These are phyloP conservation scores for Fusarium dimerum DNA, from an alignment of 2,329 filamentous ascomycete species.

Conservation along the genomic window DNA sequence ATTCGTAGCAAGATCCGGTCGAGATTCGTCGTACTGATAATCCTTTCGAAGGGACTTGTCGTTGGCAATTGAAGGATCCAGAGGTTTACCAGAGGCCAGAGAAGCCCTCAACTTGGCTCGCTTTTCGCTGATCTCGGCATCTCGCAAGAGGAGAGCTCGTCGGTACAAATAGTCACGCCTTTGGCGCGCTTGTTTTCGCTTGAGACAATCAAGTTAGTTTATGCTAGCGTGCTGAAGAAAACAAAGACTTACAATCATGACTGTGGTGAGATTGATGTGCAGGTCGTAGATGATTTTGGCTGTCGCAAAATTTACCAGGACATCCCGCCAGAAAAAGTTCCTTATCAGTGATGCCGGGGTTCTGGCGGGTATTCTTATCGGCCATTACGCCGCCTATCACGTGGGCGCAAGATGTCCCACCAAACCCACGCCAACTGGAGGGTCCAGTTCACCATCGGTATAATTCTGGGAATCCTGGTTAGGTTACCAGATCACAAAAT, in stretches of 20 bases:
- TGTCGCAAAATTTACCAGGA: slow-evolving; percentile 17
- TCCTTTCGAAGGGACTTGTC: slow-evolving; percentile 83
- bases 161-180: slow-evolving; percentile 73
- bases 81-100: slow-evolving; percentile 83
- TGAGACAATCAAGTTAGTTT: slow-evolving; percentile 17
- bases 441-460: slow-evolving; percentile 26
- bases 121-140: slow-evolving; percentile 92
- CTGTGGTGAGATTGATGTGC: slow-evolving; percentile 2
- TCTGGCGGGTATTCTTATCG: slow-evolving; percentile 31
- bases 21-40: slow-evolving; percentile 90
- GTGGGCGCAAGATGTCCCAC: slow-evolving; percentile 44
- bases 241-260: slow-evolving; percentile 37
- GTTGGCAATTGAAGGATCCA: slow-evolving; percentile 80
- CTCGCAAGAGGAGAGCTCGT: slow-evolving; percentile 80
- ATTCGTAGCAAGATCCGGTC: slow-evolving; percentile 64
- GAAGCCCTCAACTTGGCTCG: slow-evolving; percentile 83
- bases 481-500: slow-evolving; percentile 29
- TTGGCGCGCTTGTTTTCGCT: slow-evolving; percentile 46
- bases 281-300: slow-evolving; percentile 1
- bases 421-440: slow-evolving; percentile 32
- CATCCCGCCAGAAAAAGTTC: slow-evolving; percentile 28
- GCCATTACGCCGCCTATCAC: slow-evolving; percentile 36
- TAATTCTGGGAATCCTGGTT: slow-evolving; percentile 25
- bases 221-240: neutral
- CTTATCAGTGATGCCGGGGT: slow-evolving; percentile 30